These are phyloP conservation scores for Aspergillus caelatus DNA, from an alignment of 2,329 filamentous ascomycete species.

Conservation along the genomic window DNA sequence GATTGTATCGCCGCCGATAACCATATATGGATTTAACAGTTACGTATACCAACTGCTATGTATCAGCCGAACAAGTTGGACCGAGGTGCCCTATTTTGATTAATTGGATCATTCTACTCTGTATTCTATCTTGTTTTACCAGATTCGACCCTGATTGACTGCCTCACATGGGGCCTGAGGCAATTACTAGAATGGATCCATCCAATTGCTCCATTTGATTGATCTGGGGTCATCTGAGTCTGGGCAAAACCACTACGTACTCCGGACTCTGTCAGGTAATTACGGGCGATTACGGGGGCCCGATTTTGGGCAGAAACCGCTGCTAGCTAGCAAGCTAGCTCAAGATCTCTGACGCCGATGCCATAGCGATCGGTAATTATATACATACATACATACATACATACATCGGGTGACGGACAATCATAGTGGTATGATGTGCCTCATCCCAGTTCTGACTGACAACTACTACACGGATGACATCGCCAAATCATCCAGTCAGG, in stretches of 20 bases:
- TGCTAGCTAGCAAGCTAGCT: background rate
- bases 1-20: background rate
- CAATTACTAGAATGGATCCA: background rate
- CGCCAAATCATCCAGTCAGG: background rate
- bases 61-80: background rate
- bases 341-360: background rate
- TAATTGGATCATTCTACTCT: background rate
- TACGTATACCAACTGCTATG: background rate
- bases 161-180: background rate
- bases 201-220: conserved; percentile 1
- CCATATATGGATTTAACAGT: background rate
- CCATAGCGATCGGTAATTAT: background rate
- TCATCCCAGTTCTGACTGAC: background rate
- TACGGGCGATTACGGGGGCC: background rate
- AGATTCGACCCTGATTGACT: background rate
- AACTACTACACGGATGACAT: background rate
- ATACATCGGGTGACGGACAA: background rate
- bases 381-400: background rate
- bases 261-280: conserved; percentile 1
- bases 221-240: conserved; percentile 5
- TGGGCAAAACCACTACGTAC: background rate
- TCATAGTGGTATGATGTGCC: background rate
- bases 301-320: conserved; percentile 4
- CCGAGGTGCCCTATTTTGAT: background rate
- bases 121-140: background rate